These are phyloP conservation scores for Trypanosoma lewisi DNA, from an alignment of 208 protist species.

Conservation along the genomic window DNA sequence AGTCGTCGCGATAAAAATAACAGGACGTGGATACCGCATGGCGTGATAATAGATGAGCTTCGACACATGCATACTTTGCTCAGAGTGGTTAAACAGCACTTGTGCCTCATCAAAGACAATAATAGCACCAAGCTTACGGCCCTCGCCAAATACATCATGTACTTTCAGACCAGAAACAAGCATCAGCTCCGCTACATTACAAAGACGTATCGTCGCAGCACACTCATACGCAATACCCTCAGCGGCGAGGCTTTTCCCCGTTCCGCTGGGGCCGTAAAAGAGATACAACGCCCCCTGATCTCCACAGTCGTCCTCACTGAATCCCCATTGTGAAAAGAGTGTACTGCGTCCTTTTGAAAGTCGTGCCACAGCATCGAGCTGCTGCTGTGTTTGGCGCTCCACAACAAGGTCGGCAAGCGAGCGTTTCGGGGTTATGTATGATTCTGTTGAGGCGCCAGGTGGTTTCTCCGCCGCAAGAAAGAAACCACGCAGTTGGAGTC, in stretches of 20 bases:
- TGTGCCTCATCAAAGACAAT: conserved; percentile 89
- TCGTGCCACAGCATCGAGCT: conserved; percentile 56
- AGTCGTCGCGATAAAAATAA: conserved; percentile 85
- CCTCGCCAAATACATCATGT: conserved; percentile 77
- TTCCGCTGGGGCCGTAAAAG: conserved; percentile 82
- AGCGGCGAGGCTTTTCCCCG: conserved; percentile 85
- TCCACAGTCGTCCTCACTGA: conserved; percentile 63
- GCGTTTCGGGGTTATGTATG: conserved; percentile 76
- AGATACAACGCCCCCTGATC: conserved; percentile 56
- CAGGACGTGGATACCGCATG: conserved; percentile 58
- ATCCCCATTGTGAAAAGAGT: conserved; percentile 89
- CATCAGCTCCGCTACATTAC: conserved; percentile 75
- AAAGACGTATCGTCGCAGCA: conserved; percentile 80
- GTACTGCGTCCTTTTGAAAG: conserved; percentile 79
- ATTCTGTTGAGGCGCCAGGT: conserved; percentile 34
- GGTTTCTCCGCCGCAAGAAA: conserved; percentile 75
- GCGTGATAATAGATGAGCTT: conserved; percentile 86
- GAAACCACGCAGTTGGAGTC: conserved; percentile 84
- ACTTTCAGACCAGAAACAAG: conserved; percentile 51
- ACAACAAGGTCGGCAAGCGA: conserved; percentile 72
- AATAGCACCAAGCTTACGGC: conserved; percentile 75
- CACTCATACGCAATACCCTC: conserved; percentile 92
- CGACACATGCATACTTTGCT: conserved; percentile 54
- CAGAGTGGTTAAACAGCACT: conserved; percentile 75
- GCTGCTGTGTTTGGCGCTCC: conserved; percentile 36